phyloP scores from a whole-genome alignment of 129 eudicot genomes.

The Oenanthe sinensis region DNA sequence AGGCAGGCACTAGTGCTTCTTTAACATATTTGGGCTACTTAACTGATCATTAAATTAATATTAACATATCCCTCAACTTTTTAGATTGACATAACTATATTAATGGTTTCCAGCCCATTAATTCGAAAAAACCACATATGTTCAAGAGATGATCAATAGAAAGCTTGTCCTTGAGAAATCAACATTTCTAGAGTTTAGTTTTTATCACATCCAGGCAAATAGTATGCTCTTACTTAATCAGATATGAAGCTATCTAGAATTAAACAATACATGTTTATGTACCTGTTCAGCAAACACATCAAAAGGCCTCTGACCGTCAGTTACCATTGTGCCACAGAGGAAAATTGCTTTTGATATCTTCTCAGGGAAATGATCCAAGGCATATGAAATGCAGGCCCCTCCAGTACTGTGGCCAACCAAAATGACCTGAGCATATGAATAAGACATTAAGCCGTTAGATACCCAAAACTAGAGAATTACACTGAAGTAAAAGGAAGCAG shows the following conservation, averaged over 20 bases:
- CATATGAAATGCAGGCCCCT: conserved; percentile 89
- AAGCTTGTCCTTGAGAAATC: background rate
- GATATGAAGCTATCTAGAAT: background rate
- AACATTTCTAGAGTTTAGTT: background rate
- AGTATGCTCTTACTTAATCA: background rate
- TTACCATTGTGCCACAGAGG: conserved; percentile 80
- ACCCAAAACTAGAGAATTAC: background rate
- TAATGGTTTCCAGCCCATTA: background rate
- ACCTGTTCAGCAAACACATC: conserved; percentile 91
- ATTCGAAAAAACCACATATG: no score
- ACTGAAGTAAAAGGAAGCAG: conserved; percentile 1
- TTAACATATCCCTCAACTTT: background rate
- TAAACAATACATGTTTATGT: background rate
- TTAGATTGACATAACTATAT: no score
- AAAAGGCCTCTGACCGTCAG: conserved; percentile 84
- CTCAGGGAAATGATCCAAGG: conserved; percentile 62
- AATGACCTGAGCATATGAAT: conserved; percentile 48
- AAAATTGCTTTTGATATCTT: conserved; percentile 83
- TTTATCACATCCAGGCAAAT: background rate
- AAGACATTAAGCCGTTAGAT: background rate
- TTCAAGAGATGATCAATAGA: no score
- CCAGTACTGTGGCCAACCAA: conserved; percentile 93
- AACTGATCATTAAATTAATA: background rate
- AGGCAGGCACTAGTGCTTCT: background rate
- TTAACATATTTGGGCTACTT: no score